Evolutionary conservation across 257 asterid species (phyloP).

Genomic region (Catharanthus roseus): DNA sequence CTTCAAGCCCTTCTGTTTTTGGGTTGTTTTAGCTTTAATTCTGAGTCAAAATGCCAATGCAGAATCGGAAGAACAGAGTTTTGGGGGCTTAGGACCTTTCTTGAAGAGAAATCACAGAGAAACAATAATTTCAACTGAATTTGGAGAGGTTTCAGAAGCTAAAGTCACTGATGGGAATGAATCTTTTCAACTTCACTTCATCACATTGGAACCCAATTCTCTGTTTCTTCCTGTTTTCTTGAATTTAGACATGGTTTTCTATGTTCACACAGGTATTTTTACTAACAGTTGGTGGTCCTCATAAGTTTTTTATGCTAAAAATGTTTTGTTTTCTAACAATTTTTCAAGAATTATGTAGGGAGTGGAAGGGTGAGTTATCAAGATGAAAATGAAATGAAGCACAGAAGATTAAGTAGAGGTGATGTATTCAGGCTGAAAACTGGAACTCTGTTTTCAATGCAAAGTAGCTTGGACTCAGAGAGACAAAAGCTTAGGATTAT

Average conservation of each 20-base stretch:
- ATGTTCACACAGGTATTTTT: slow-evolving; percentile 67
- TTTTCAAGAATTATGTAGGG: slow-evolving; percentile 37
- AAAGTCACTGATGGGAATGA: slow-evolving; percentile 33
- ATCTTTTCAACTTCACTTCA: slow-evolving; percentile 57
- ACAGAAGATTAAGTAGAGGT: slow-evolving; percentile 39
- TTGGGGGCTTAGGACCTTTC: slow-evolving; percentile 24
- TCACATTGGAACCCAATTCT: slow-evolving; percentile 79
- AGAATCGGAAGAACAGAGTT: slow-evolving; percentile 12
- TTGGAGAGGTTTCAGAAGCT: slow-evolving; percentile 59
- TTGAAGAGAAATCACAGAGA: slow-evolving; percentile 40
- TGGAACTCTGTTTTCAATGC: slow-evolving; percentile 62
- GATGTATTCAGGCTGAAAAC: slow-evolving; percentile 50
- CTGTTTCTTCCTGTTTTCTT: slow-evolving; percentile 69
- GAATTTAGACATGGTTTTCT: slow-evolving; percentile 76
- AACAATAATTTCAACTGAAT: slow-evolving; percentile 39
- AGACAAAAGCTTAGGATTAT: slow-evolving; percentile 56
- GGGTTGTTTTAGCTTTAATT: neutral
- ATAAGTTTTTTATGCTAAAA: no score
- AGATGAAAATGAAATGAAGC: slow-evolving; percentile 38
- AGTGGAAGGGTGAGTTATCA: slow-evolving; percentile 66
- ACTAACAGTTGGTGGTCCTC: neutral
- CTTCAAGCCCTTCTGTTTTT: neutral
- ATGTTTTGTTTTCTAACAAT: no score
- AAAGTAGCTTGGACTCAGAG: slow-evolving; percentile 54
- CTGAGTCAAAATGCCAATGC: neutral